Evolutionary conservation across 345 rosid genomes (phyloP).

Genomic region (Carallia brachiata): DNA sequence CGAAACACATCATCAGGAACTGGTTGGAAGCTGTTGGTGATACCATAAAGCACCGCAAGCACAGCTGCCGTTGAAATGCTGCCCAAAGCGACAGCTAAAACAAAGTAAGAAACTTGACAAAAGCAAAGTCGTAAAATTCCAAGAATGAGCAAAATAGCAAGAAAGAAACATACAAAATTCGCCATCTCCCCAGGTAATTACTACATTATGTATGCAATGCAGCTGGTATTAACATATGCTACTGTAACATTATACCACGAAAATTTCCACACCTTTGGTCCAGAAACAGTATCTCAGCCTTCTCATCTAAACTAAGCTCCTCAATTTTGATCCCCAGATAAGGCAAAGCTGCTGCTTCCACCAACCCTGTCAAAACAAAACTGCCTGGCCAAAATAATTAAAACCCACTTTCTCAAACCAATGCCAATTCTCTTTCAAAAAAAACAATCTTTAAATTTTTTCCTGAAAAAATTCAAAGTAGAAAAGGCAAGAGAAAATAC

Average conservation of each 20-base stretch:
- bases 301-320: conserved; percentile 77
- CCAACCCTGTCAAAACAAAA: conserved; percentile 90
- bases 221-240: not conserved
- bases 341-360: conserved; percentile 58
- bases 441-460: not conserved
- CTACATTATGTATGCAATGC: not conserved
- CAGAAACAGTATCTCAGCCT: conserved; percentile 72
- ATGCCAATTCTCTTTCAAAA: not conserved
- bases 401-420: conserved; percentile 13
- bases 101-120: conserved; percentile 3
- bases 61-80: conserved; percentile 74
- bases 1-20: conserved; percentile 77
- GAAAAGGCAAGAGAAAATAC: no score
- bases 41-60: conserved; percentile 65
- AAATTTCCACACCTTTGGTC: conserved; percentile 62
- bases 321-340: conserved; percentile 55
- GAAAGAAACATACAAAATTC: no score
- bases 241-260: not conserved
- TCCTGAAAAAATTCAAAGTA: no score
- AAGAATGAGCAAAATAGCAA: no score
- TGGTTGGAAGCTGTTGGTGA: conserved; percentile 67
- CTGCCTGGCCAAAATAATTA: conserved; percentile 76
- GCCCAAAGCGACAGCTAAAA: conserved; percentile 26
- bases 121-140: no score
- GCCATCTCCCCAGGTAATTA: no score